Conservation (phyloP, 768 basidiomycete species). For the Hebeloma cylindrosporum region DNA sequence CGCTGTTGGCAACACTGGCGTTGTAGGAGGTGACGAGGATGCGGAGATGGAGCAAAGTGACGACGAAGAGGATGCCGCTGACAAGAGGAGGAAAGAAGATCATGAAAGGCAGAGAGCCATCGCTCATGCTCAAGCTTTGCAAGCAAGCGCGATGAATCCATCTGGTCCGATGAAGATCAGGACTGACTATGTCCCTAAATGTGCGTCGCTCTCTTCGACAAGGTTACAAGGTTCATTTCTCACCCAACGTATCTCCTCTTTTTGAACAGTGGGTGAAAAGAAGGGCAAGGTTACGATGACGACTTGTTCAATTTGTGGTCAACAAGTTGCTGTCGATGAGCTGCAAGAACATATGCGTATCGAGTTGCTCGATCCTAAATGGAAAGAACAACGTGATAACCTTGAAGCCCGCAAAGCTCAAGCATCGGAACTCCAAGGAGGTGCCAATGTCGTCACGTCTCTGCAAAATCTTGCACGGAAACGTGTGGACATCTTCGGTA, state of each 20-base stretch:
- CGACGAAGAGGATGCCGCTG: slow-evolving; percentile 68
- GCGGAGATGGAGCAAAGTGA: slow-evolving; percentile 88
- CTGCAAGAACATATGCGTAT: slow-evolving; percentile 98
- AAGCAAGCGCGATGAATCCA: slow-evolving; percentile 71
- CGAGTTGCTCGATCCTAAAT: slow-evolving; percentile 94
- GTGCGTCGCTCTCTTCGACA: slow-evolving; percentile 45
- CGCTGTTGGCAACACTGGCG: slow-evolving; percentile 66
- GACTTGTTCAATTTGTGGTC: slow-evolving; percentile 92
- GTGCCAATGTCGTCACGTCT: slow-evolving; percentile 92
- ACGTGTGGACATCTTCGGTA: slow-evolving; percentile 98
- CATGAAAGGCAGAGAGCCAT: slow-evolving; percentile 70
- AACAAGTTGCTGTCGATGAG: slow-evolving; percentile 94
- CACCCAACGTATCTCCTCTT: slow-evolving; percentile 6
- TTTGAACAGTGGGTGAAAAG: slow-evolving; percentile 60
- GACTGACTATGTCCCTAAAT: slow-evolving; percentile 93
- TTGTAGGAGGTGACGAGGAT: slow-evolving; percentile 49
- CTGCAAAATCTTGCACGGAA: slow-evolving; percentile 90
- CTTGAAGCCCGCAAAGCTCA: slow-evolving; percentile 90
- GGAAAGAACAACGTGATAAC: slow-evolving; percentile 93
- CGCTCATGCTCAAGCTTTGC: slow-evolving; percentile 76
- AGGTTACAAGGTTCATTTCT: slow-evolving; percentile 4
- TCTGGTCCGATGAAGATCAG: slow-evolving; percentile 90
- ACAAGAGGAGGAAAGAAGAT: slow-evolving; percentile 66
- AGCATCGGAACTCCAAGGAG: slow-evolving; percentile 82
- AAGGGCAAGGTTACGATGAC: slow-evolving; percentile 70